Evolutionary conservation across 306 rosid species (phyloP).

Genomic region (Fragaria ananassa): DNA sequence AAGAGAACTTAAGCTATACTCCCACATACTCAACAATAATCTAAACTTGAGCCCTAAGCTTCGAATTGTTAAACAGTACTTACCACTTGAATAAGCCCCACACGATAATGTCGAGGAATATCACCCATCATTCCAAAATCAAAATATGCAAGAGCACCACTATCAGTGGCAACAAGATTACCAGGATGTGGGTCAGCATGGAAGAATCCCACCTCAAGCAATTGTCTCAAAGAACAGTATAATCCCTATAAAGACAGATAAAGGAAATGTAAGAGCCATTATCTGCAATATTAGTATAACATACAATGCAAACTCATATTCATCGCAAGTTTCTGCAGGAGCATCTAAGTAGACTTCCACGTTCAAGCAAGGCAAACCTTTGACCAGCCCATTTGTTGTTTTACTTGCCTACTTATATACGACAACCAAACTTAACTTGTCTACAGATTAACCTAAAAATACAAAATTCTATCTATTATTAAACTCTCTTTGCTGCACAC

Average conservation of each 20-base stretch:
- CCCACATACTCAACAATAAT: neutral
- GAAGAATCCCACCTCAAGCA: slow-evolving; percentile 89
- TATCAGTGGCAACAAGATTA: slow-evolving; percentile 76
- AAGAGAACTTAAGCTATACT: neutral
- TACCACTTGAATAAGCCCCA: slow-evolving; percentile 89
- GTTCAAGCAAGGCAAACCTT: neutral
- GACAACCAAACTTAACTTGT: neutral
- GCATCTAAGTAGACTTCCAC: neutral
- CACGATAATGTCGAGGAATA: slow-evolving; percentile 88
- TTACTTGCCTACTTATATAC: neutral
- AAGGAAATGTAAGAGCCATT: slow-evolving; percentile 12
- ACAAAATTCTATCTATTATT: neutral
- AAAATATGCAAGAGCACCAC: slow-evolving; percentile 85
- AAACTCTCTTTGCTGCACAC: neutral
- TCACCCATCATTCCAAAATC: slow-evolving; percentile 99
- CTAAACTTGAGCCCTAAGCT: neutral
- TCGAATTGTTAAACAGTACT: slow-evolving; percentile 21
- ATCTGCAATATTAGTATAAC: neutral
- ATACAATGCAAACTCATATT: neutral
- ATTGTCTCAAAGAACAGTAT: slow-evolving; percentile 86
- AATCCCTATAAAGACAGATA: slow-evolving; percentile 61
- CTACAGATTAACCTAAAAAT: neutral
- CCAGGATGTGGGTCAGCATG: slow-evolving; percentile 99
- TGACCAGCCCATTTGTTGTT: neutral
- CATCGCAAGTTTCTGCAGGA: neutral